These are phyloP conservation scores for Lyophyllum decastes DNA, from an alignment of 768 basidiomycete species.

Conservation along the genomic window DNA sequence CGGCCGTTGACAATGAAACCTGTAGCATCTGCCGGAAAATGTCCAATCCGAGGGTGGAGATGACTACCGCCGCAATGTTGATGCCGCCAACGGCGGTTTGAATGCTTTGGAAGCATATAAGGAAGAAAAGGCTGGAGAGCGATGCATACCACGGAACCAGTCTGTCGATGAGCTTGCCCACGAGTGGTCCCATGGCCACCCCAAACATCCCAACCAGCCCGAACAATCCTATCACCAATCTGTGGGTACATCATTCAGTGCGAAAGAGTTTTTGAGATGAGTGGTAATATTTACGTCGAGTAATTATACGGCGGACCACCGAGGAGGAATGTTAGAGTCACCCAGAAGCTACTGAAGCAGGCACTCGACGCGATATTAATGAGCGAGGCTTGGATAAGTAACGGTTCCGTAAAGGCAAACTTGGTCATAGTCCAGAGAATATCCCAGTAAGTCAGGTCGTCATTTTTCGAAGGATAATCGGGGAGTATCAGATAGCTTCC, in stretches of 20 bases:
- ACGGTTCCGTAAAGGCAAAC: constrained; percentile 75
- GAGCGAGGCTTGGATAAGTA: constrained; percentile 68
- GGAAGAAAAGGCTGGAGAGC: constrained; percentile 49
- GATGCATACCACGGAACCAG: constrained; percentile 81
- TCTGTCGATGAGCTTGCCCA: constrained; percentile 67
- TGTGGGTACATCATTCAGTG: constrained; percentile 12
- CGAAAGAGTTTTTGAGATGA: neutral
- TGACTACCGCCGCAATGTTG: constrained; percentile 67
- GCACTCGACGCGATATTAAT: constrained; percentile 65
- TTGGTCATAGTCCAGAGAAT: constrained; percentile 79
- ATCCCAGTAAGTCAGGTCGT: constrained; percentile 60
- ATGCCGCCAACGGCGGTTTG: constrained; percentile 73
- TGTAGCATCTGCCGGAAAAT: constrained; percentile 74
- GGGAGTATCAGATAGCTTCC: constrained; percentile 71
- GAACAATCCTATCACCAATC: constrained; percentile 67
- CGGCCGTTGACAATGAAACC: constrained; percentile 61
- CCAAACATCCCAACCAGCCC: constrained; percentile 75
- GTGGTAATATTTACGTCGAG: constrained; percentile 52
- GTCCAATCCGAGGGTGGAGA: constrained; percentile 73
- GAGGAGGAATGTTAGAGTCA: constrained; percentile 80
- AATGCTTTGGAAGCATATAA: constrained; percentile 57
- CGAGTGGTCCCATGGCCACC: constrained; percentile 66
- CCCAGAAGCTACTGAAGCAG: constrained; percentile 64
- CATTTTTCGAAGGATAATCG: constrained; percentile 81
- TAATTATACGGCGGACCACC: constrained; percentile 76